Base-by-base conservation (phyloP, 257 asterid species). In the Nicotiana sylvestris region DNA sequence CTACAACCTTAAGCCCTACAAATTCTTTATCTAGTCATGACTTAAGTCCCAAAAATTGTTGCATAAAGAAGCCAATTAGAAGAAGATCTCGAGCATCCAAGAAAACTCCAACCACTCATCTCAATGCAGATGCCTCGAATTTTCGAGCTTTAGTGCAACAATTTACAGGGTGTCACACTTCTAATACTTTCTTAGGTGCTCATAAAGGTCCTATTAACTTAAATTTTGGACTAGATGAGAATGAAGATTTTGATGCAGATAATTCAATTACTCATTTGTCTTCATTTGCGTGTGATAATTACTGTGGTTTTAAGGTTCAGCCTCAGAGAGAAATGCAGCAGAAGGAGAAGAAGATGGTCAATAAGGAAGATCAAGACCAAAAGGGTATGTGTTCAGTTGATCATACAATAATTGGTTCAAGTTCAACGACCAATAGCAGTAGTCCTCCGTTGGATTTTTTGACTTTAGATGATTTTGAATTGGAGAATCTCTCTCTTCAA, bases 131-230 rank as follows among this genome's bases (percentile, higher is more conserved):
- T 33, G 49, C 85, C 0, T 72, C 81, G 17, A 85, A 84, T 66
- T 87, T 87, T 35, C 86, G 89, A 29, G 87, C 89, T 18, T 3
- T 87, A 30, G 89, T 87, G 37, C 89, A 93, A 32, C 91, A 92
- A 32, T 90, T 89, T 21, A 93, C 98, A 5, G 98, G 98, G 12
- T 86, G 88, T 86, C 89, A 80, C 57, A 85, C 89, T 8, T 68
- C 87, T 0, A 39, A 67, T 9, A 84, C 86, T 0, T 76, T 80
- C 39, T 60, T 80, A 0, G 85, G 89, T 77, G 16, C 70, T 4
- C 81, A 70, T 17, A 88, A 88, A 74, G 96, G 93, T 77, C 93
- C 97, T 15, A 85, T 93, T 81, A 93, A 86, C 84, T 81, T 93
- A 81, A 90, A 83, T 62, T 93, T 93, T 80, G 91, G 89, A 29